Evolutionary conservation across 352 stramenopile genomes (phyloP).

Genomic region (Globisporangium cederbergense): DNA sequence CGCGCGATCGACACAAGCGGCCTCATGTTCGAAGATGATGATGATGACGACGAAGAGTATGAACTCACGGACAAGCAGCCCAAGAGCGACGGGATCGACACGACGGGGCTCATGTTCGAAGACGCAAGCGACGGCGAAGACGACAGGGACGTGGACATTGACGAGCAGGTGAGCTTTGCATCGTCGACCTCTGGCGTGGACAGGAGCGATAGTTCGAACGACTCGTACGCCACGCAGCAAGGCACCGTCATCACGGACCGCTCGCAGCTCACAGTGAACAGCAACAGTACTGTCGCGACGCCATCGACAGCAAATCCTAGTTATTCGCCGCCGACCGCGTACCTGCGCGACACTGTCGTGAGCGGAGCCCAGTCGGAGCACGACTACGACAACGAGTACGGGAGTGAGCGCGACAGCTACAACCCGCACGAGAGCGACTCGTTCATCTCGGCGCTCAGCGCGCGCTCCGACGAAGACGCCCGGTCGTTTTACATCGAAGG

Average conservation of each 20-base stretch:
- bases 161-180: conserved; percentile 2
- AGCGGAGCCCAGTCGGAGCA: conserved; percentile 16
- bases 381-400: conserved; percentile 28
- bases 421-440: conserved; percentile 30
- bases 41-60: conserved; percentile 3
- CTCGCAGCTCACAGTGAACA: conserved; percentile 11
- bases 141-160: conserved; percentile 15
- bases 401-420: conserved; percentile 22
- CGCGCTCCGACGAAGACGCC: conserved; percentile 55
- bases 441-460: conserved; percentile 56
- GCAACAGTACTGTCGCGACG: conserved; percentile 7
- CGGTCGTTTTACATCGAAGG: conserved; percentile 46
- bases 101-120: conserved; percentile 5
- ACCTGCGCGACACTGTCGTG: conserved; percentile 28
- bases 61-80: background rate
- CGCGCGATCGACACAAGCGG: conserved; percentile 2
- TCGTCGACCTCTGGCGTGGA: conserved; percentile 8
- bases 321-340: conserved; percentile 23
- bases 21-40: conserved; percentile 11
- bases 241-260: conserved; percentile 14
- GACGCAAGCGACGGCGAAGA: background rate
- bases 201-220: conserved; percentile 3
- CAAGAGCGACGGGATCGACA: conserved; percentile 13
- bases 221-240: conserved; percentile 16
- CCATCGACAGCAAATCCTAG: conserved; percentile 24